phyloP scores from a whole-genome alignment of 2,329 filamentous ascomycete species.

The Colletotrichum cereale region DNA sequence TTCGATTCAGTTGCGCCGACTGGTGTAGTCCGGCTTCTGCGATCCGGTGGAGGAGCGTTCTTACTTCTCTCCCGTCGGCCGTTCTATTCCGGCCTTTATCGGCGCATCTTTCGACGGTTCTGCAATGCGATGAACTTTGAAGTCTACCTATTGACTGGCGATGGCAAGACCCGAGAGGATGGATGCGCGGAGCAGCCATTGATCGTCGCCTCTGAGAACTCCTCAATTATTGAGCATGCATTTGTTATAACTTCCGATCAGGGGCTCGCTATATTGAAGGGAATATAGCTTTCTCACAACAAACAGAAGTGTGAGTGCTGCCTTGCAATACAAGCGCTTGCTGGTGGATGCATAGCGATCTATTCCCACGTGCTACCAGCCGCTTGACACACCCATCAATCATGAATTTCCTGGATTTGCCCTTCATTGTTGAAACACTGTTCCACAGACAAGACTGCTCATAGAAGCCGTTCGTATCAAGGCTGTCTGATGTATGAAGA shows the following conservation, averaged over 20 bases:
- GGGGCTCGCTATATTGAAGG: too few species aligned
- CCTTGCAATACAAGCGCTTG: not conserved
- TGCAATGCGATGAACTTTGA: not conserved
- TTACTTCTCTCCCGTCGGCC: not conserved
- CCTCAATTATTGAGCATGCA: slow-evolving; percentile 12
- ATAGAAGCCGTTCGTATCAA: slow-evolving; percentile 75
- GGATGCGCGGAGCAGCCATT: slow-evolving; percentile 12
- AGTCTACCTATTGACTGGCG: slow-evolving; percentile 11
- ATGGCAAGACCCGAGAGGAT: not conserved
- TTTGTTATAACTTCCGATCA: not conserved
- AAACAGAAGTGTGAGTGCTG: not conserved
- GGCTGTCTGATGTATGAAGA: slow-evolving; percentile 78
- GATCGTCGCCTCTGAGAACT: not conserved
- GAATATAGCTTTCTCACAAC: not conserved
- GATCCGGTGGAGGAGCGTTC: not conserved
- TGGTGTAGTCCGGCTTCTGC: not conserved
- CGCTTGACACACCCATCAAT: not conserved
- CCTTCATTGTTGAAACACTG: not conserved
- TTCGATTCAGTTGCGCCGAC: not conserved
- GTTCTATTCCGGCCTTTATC: not conserved
- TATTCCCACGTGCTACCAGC: not conserved
- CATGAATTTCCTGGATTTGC: not conserved
- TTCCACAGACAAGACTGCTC: slow-evolving; percentile 62
- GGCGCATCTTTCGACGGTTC: not conserved
- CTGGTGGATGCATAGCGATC: not conserved